Evolutionary conservation across 441 rosid genomes (phyloP), one percentile per base, ranked within the genome.

Genomic region (Kokia cookei): DNA sequence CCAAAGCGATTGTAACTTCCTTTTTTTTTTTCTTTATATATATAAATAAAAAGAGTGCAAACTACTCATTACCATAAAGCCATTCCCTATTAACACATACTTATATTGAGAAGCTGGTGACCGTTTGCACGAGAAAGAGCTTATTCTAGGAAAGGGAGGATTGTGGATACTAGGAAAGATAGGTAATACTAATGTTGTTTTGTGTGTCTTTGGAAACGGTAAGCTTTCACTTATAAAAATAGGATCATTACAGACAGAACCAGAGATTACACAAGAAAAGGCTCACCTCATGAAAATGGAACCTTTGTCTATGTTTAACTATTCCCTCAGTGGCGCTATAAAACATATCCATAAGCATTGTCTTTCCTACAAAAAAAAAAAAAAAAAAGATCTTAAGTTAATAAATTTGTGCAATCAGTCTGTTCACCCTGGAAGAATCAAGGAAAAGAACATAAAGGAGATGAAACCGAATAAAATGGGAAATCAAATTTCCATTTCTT

Each of bases 301-400:
- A 81, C 75, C 99, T 83, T 73, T 81, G 83, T 59, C 96, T 72
- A 81, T 90, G 97, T 79, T 86, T 90, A 8, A 89, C 84, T 71
- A 90, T 76, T 71, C 91, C 92, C 72, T 86, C 84, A 66, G 93
- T 89, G 47, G 89, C 85, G 24, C 89, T 80, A 79, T 91, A 93
- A 86, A 94, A 94, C 99, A 94, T 91, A 82, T 93, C 99, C 99
- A 94, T 91, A 58, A 94, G 82, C 99, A 93, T 94, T 48, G 99
- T 94, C 91, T 94, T 93, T 70, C 99, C 99, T 94, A 75, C 79
- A 86, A 2, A 55, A 37, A 32, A 32, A 32, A 32, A 5, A 32
- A 5, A 3, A 4, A 29, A 0, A 32, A 26, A 32, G 48, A 45
- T 19, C 53, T 70, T 11, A 12, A 12, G 67, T 72, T 72, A 72